Conservation (phyloP, 2,329 filamentous ascomycete genomes). For the Diplodia scrobiculata region DNA sequence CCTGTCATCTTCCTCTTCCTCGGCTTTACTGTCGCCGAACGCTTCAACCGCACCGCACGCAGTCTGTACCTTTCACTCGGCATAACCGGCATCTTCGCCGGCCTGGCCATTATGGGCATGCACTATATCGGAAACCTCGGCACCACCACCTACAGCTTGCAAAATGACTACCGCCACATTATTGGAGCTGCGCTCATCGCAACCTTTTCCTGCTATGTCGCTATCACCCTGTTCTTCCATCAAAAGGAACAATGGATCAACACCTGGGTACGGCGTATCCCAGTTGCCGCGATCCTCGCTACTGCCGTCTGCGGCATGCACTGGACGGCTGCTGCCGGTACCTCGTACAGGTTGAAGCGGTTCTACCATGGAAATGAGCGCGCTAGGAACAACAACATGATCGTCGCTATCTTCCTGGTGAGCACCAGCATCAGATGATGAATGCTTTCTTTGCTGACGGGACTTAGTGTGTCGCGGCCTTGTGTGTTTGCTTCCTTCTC, state of each 20-base stretch:
- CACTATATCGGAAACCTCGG: slow-evolving; percentile 86
- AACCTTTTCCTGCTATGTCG: slow-evolving; percentile 68
- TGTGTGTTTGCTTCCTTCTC: slow-evolving; percentile 38
- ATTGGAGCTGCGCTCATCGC: slow-evolving; percentile 72
- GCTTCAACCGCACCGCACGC: slow-evolving; percentile 38
- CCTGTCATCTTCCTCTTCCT: slow-evolving; percentile 73
- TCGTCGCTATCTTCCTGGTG: slow-evolving; percentile 72
- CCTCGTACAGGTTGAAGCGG: slow-evolving; percentile 62
- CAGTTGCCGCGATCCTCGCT: slow-evolving; percentile 69
- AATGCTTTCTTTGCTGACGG: slow-evolving; percentile 6
- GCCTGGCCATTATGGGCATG: slow-evolving; percentile 78
- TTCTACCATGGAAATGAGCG: slow-evolving; percentile 46
- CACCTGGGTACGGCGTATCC: slow-evolving; percentile 71
- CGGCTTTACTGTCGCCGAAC: slow-evolving; percentile 69
- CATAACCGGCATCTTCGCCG: slow-evolving; percentile 68
- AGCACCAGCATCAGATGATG: slow-evolving; percentile 37
- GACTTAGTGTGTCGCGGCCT: slow-evolving; percentile 45
- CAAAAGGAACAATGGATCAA: slow-evolving; percentile 75
- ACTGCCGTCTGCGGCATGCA: slow-evolving; percentile 83
- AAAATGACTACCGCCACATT: slow-evolving; percentile 63
- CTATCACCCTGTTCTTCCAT: slow-evolving; percentile 75
- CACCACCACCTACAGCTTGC: slow-evolving; percentile 72
- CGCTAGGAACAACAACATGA: slow-evolving; percentile 64
- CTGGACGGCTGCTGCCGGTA: slow-evolving; percentile 76
- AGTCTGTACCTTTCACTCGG: slow-evolving; percentile 42